Evolutionary conservation across 2,329 filamentous ascomycete species (phyloP).

Genomic region (Aspergillus sp.): DNA sequence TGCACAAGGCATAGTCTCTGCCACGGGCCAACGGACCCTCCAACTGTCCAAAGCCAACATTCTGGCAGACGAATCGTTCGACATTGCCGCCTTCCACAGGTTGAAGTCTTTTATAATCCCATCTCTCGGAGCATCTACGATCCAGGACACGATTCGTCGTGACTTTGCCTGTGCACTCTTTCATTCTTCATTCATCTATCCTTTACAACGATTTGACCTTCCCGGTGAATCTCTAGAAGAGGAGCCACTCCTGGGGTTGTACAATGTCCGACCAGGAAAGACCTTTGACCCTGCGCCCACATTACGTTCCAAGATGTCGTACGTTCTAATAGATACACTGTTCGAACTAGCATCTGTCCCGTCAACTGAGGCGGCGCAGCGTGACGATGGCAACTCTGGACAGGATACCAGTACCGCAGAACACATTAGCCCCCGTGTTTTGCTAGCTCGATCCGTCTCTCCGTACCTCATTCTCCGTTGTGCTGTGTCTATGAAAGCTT

Average conservation of each 20-base stretch:
- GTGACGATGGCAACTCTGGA: background rate
- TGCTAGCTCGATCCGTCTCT: constrained; percentile 69
- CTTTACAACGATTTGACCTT: constrained; percentile 59
- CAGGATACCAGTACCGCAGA: constrained; percentile 28
- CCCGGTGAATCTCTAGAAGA: constrained; percentile 38
- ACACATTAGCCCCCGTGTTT: constrained; percentile 21
- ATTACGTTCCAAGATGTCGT: constrained; percentile 66
- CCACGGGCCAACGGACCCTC: constrained; percentile 51
- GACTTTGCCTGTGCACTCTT: constrained; percentile 74
- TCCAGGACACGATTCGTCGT: constrained; percentile 64
- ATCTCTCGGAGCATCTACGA: constrained; percentile 59
- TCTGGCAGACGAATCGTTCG: constrained; percentile 69
- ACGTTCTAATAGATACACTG: constrained; percentile 75
- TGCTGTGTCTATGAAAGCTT: constrained; percentile 74
- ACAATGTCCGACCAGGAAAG: constrained; percentile 62
- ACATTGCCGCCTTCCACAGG: constrained; percentile 67
- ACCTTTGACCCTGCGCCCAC: constrained; percentile 65
- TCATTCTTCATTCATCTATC: constrained; percentile 74
- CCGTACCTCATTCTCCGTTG: constrained; percentile 79
- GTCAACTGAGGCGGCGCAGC: constrained; percentile 29
- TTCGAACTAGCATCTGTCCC: constrained; percentile 60
- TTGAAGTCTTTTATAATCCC: constrained; percentile 68
- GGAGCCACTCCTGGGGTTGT: constrained; percentile 59
- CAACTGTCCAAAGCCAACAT: constrained; percentile 43
- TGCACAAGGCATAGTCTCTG: constrained; percentile 64